Evolutionary conservation across 2,329 filamentous ascomycete species (phyloP).

Genomic region (Sphaerulina musiva): DNA sequence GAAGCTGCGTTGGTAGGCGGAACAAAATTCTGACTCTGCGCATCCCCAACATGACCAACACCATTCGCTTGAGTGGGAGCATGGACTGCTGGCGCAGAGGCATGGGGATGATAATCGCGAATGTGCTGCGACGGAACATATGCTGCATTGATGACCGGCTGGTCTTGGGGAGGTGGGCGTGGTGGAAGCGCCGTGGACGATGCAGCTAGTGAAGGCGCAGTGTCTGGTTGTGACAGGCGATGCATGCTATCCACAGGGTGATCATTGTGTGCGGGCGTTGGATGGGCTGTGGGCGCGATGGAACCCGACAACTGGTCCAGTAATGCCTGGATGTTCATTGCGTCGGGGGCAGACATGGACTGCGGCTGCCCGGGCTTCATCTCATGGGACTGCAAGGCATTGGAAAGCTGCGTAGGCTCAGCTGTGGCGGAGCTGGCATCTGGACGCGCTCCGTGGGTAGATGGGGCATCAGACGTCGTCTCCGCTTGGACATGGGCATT

Average conservation of each 20-base stretch:
- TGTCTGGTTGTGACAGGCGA: slow-evolving; percentile 26
- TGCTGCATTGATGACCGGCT: slow-evolving; percentile 43
- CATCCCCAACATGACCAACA: slow-evolving; percentile 25
- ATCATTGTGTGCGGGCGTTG: slow-evolving; percentile 31
- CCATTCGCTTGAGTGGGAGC: slow-evolving; percentile 25
- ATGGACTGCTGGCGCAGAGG: slow-evolving; percentile 34
- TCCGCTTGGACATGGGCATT: slow-evolving; percentile 13
- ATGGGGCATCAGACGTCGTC: slow-evolving; percentile 10
- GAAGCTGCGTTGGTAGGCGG: slow-evolving; percentile 8
- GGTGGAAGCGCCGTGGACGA: slow-evolving; percentile 42
- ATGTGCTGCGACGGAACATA: slow-evolving; percentile 46
- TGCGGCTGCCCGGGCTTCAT: slow-evolving; percentile 9
- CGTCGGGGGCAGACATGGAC: slow-evolving; percentile 21
- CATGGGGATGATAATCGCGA: slow-evolving; percentile 45
- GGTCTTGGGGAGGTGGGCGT: slow-evolving; percentile 45
- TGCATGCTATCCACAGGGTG: slow-evolving; percentile 25
- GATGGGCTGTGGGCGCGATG: slow-evolving; percentile 25
- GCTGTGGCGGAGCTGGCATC: slow-evolving; percentile 12
- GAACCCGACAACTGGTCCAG: slow-evolving; percentile 39
- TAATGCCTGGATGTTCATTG: slow-evolving; percentile 43
- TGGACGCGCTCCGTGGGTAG: slow-evolving; percentile 12
- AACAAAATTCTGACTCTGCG: slow-evolving; percentile 15
- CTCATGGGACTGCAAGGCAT: slow-evolving; percentile 24
- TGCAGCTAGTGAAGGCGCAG: slow-evolving; percentile 29
- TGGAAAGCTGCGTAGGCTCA: slow-evolving; percentile 13